These are phyloP conservation scores for Amphichorda felina DNA, from an alignment of 2,329 filamentous ascomycete genomes.

Conservation along the genomic window DNA sequence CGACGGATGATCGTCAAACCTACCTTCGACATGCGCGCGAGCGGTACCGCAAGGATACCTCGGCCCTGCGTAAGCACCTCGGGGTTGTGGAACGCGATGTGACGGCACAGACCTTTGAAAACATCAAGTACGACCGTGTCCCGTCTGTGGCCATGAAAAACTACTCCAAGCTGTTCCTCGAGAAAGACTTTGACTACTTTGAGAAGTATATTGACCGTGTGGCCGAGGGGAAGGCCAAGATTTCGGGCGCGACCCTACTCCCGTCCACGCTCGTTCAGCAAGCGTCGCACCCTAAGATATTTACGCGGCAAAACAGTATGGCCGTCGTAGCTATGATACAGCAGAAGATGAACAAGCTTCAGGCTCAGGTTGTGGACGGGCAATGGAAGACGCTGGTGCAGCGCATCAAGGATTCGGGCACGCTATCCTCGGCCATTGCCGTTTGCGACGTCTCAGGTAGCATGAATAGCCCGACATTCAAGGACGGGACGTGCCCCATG, in stretches of 20 bases:
- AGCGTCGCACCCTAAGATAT: neutral
- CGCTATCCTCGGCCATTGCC: slow-evolving; percentile 38
- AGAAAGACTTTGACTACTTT: slow-evolving; percentile 38
- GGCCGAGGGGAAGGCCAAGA: slow-evolving; percentile 30
- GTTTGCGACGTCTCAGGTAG: slow-evolving; percentile 46
- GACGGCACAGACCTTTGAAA: slow-evolving; percentile 26
- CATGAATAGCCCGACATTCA: slow-evolving; percentile 27
- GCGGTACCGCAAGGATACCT: slow-evolving; percentile 36
- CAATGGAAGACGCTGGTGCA: slow-evolving; percentile 49
- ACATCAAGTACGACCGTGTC: slow-evolving; percentile 45
- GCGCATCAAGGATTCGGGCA: slow-evolving; percentile 42
- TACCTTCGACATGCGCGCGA: slow-evolving; percentile 44
- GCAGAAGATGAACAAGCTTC: slow-evolving; percentile 16
- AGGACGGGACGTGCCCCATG: slow-evolving; percentile 35
- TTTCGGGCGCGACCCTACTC: slow-evolving; percentile 43
- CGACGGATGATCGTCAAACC: slow-evolving; percentile 27
- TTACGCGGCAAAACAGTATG: neutral
- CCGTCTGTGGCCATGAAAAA: slow-evolving; percentile 45
- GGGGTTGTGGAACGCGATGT: slow-evolving; percentile 41
- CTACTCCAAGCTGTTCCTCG: slow-evolving; percentile 34
- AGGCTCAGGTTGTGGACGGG: slow-evolving; percentile 26
- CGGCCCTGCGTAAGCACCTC: slow-evolving; percentile 39
- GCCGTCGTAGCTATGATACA: slow-evolving; percentile 10
- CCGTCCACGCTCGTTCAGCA: slow-evolving; percentile 33
- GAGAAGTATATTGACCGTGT: slow-evolving; percentile 35